Base-by-base conservation (phyloP, 1,284 basidiomycete species). In the Xerocomus minutiporus region DNA sequence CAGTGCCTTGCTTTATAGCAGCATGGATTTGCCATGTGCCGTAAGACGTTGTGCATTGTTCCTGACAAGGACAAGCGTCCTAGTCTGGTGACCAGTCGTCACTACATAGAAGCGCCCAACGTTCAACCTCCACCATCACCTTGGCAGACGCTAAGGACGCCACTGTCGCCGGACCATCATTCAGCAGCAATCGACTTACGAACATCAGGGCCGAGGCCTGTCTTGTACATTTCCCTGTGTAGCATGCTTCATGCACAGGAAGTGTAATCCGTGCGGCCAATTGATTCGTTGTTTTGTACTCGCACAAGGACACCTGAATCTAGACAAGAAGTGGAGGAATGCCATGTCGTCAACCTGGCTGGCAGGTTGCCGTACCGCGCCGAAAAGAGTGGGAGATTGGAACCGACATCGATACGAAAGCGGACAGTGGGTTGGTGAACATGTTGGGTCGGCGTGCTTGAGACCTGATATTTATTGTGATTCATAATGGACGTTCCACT, bases 1-100 rank as follows among this genome's bases (percentile, higher is more conserved):
- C 12, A 7, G 6, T 25, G 25, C 25, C 42, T 23, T 6, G 48
- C 26, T 48, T 57, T 59, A 56, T 59, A 50, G 20, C 31, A n/a
- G 6, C n/a, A 31, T 25, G n/a, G 3, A 40, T 20, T 12, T 50
- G 7, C 44, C 13, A 34, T 6, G 13, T 34, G 29, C 32, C 12
- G 12, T 34, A 15, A 34, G 32, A 7, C 9, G 32, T 34, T 34
- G 8, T 12, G 5, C 12, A 12, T 32, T 32, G 31, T 15, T 15
- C 5, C 32, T 11, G 32, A 34, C 32, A 15, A 15, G 32, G 32
- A 15, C 9, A 9, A 31, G 9, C 29, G 20, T 20, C 20, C 20
- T 20, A 20, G 20, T 20, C 20, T 20, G 20, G 20, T 20, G 17
- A 17, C 17, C 17, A 17, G 17, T 17, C 17, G 17, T 17, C 20